These are phyloP conservation scores for Fusarium sp. DNA, from an alignment of 2,329 filamentous ascomycete genomes.

Conservation along the genomic window DNA sequence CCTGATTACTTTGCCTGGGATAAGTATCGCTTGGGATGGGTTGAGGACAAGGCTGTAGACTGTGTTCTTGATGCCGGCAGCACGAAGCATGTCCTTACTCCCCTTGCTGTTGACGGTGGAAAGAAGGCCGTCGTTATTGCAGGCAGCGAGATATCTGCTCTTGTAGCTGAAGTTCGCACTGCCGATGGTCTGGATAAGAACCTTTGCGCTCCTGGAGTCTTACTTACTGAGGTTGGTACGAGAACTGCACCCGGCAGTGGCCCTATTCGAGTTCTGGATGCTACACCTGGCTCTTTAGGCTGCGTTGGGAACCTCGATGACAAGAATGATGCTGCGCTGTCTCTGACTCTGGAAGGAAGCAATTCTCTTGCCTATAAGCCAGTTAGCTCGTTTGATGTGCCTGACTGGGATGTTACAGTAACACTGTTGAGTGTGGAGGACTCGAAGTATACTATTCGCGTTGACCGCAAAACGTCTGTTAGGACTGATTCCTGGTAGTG, in stretches of 20 bases:
- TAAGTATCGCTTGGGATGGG: not conserved
- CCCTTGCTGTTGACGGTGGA: not conserved
- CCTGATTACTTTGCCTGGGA: not conserved
- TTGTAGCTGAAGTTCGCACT: not conserved
- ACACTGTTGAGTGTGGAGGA: not conserved
- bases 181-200: not conserved
- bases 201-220: not conserved
- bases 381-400: not conserved
- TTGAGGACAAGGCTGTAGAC: not conserved
- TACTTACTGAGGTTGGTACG: not conserved
- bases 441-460: not conserved
- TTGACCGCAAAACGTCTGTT: not conserved
- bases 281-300: not conserved
- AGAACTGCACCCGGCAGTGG: not conserved
- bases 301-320: not conserved
- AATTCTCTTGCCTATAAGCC: not conserved
- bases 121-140: not conserved
- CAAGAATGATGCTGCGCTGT: not conserved
- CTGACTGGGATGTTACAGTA: not conserved
- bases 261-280: not conserved
- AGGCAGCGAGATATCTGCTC: not conserved
- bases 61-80: not conserved
- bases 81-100: not conserved
- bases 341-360: not conserved
- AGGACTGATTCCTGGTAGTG: not conserved